Base-by-base conservation (phyloP, 805 yeast species). In the Ogataea corticis region DNA sequence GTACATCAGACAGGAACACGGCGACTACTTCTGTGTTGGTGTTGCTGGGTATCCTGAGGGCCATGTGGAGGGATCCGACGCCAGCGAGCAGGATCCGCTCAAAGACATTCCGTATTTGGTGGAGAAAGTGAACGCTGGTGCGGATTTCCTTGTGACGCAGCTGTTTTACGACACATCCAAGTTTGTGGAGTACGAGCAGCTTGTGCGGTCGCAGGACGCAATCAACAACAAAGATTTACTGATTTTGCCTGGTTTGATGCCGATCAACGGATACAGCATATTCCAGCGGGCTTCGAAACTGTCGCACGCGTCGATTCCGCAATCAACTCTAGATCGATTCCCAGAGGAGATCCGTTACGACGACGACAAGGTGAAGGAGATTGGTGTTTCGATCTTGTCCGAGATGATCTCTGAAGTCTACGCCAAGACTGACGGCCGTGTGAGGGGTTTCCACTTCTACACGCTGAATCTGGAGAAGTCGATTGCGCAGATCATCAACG, bases 11-110 rank as follows among this genome's bases (percentile, higher is more conserved):
- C 53, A 72, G 43, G 64, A 79, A 38, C 73, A 91, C 61, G 94
- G 88, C 3, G 87, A 87, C 60, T 85, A 82, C 56, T 92, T 92
- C 68, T 87, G 96, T 61, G 73, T 92, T 44, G 99, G 99, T 49
- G 99, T 92, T 13, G 99, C 99, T 2, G 97, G 95, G 1, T 92
- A 92, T 65, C 97, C 99, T 7, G 99, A 92, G 63, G 99, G 99
- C 15, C 97, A 92, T 67, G 90, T 88, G 29, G 96, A 91, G 55
- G 92, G 95, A 12, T 75, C 89, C 1, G 87, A 83, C 55, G 74
- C 69, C 37, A 66, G 79, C 7, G 74, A 73, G 29, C 96, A 90
- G 63, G 77, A 80, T 56, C 81, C 84, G 1, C 61, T 63, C 17
- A 75, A 75, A 38, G 99, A 92, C 65, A 59, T 92, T 38, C 92